Conservation (phyloP, 176 grass and related monocot genomes). For the Carex scoparia region DNA sequence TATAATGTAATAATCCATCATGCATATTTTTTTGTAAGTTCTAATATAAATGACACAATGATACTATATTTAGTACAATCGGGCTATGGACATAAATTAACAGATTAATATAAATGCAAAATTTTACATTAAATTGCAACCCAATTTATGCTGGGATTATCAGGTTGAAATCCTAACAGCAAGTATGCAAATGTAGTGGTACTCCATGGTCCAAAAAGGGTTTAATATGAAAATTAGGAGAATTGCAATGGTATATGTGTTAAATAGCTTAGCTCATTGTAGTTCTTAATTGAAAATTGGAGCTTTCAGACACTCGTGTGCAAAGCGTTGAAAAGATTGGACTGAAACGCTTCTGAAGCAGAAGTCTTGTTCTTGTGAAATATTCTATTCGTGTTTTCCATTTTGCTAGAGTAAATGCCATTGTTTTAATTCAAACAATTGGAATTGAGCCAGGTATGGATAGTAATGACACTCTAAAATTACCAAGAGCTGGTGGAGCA, state of each 20-base stretch:
- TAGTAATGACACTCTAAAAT: conserved; percentile 63
- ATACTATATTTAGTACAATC: not conserved
- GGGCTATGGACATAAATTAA: not conserved
- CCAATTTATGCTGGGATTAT: not conserved
- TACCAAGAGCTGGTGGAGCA: conserved; percentile 69
- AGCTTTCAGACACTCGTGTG: not conserved
- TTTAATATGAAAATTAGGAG: not conserved
- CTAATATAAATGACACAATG: not conserved
- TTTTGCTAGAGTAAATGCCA: not conserved
- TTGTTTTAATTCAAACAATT: conserved; percentile 2
- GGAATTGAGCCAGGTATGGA: conserved; percentile 51
- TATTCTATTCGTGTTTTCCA: not conserved
- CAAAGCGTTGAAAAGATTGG: not conserved
- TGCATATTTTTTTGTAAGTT: not conserved
- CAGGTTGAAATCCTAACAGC: not conserved
- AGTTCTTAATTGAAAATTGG: not conserved
- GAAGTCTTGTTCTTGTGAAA: not conserved
- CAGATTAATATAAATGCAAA: not conserved
- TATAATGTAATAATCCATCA: not conserved
- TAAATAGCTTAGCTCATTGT: not conserved
- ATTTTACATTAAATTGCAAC: not conserved
- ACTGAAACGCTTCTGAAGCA: not conserved
- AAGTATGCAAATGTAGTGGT: conserved; percentile 6
- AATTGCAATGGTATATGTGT: not conserved
- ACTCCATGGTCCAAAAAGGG: not conserved